Percentiles rank a stretch among this genome's conserved stretches.
Conservation (phyloP, 345 rosid species). For the Citrus australasica region DNA sequence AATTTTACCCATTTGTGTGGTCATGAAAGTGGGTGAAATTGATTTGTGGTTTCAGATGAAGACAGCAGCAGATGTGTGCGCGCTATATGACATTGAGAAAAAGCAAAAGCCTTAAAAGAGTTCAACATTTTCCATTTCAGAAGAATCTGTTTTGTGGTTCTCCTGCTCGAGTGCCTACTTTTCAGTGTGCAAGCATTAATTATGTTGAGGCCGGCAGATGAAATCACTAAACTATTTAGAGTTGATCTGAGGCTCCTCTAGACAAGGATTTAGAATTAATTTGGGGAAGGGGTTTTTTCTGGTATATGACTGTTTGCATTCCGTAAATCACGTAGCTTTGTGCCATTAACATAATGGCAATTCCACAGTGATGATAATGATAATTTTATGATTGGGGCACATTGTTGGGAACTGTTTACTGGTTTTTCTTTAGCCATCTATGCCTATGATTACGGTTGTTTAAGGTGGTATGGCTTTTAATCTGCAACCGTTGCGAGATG, state of each 20-base stretch:
- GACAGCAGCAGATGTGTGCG: conserved; percentile 90
- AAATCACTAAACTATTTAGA: neutral
- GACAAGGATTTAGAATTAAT: neutral
- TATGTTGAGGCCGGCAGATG: neutral
- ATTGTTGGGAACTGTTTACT: no score
- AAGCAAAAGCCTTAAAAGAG: conserved; percentile 35
- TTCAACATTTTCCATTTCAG: neutral
- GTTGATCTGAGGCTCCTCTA: neutral
- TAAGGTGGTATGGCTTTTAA: no score
- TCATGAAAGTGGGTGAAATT: conserved; percentile 5
- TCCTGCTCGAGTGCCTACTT: neutral
- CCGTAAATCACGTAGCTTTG: neutral
- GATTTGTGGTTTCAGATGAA: conserved; percentile 58
- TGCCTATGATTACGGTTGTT: no score
- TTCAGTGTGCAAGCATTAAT: neutral
- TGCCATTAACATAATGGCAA: neutral
- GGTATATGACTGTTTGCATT: neutral
- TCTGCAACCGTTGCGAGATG: no score
- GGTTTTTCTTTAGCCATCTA: no score
- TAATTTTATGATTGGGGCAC: neutral
- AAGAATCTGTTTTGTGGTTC: neutral
- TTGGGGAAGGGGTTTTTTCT: neutral
- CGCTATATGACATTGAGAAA: conserved; percentile 68
- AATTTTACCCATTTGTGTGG: neutral
- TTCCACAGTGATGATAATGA: neutral